Base-by-base conservation (phyloP, 371 early-diverging fungal species). In the Apophysomyces ossiformis region DNA sequence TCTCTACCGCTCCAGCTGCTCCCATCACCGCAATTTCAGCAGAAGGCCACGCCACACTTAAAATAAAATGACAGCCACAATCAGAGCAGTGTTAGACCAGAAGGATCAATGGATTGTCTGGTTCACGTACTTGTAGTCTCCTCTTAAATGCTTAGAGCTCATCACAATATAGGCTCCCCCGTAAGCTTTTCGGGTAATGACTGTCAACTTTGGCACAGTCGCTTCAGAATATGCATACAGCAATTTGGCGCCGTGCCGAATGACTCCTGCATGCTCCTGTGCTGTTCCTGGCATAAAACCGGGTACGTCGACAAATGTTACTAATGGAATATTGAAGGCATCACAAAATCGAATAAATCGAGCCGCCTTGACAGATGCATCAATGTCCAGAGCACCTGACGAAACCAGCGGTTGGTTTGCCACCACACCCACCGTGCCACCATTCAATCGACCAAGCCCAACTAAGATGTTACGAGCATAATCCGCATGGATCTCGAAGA, bases 11-110 rank as follows among this genome's bases (percentile, higher is more conserved):
- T 11, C 97, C 98, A 80, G 95, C 89, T 54, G 96, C 94, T 41
- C 98, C 98, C 98, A 98, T 98, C 58, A 98, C 98, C 36, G 98
- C 98, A 76, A 98, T 95, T 75, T 98, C 98, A 35, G 92, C 96
- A 21, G 95, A 92, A 15, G 98, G 98, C 97, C 97, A 98, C 6
- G 96, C 93, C 70, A 94, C 90, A 83, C 96, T 96, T 36, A 35
- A 61, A 38, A 41, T 56, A 43, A 66, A 57, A 58, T 11, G 50
- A 36, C 0, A 7, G 7, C 7, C 38, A 37, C 7, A 57, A 47
- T 37, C 39, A 21, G 32, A 61, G 26, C 8, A 38, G 37, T n/a
- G 16, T 5, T 37, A 8, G 7, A 18, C 58, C 64, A 18, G 16
- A 18, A 21, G 13, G 7, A 21, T 36, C 36, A 45, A 45, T 13